These are phyloP conservation scores for Thermomucor indicae-seudaticae DNA, from an alignment of 371 early-diverging fungal genomes.

Conservation along the genomic window DNA sequence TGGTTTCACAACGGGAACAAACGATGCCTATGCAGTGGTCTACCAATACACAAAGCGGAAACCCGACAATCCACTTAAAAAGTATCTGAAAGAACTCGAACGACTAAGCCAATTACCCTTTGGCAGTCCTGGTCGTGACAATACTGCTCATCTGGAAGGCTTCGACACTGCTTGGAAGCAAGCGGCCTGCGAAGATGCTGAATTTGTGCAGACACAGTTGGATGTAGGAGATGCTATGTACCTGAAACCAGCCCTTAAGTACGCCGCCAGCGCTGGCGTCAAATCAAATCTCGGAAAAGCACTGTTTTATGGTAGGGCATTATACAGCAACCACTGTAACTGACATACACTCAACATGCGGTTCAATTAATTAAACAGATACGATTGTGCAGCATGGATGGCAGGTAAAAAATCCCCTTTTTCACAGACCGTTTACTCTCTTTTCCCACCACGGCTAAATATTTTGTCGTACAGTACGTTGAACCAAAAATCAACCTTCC, in stretches of 20 bases:
- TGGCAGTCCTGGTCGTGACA: constrained; percentile 27
- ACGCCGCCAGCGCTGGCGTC: constrained; percentile 35
- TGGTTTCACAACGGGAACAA: constrained; percentile 57
- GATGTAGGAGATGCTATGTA: constrained; percentile 43
- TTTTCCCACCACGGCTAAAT: constrained; percentile 1
- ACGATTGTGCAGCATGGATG: constrained; percentile 54
- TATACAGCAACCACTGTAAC: background rate
- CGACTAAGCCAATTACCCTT: constrained; percentile 25
- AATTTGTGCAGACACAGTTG: constrained; percentile 37
- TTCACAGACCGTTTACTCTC: background rate
- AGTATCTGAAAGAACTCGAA: constrained; percentile 31
- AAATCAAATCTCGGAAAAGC: constrained; percentile 43
- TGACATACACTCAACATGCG: background rate
- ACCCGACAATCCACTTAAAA: constrained; percentile 19
- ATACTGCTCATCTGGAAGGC: constrained; percentile 17
- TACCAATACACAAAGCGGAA: constrained; percentile 37
- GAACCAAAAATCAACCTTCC: constrained; percentile 41
- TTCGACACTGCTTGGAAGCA: constrained; percentile 30
- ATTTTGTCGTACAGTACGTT: constrained; percentile 25
- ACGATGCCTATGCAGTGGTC: constrained; percentile 50
- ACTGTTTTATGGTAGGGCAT: constrained; percentile 41
- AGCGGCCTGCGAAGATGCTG: constrained; percentile 29
- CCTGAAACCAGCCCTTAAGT: constrained; percentile 36
- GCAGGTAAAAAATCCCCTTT: constrained; percentile 23
- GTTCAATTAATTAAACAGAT: constrained; percentile 15